These are phyloP conservation scores for Pseudocercospora musae DNA, from an alignment of 2,329 filamentous ascomycete genomes.

Conservation along the genomic window DNA sequence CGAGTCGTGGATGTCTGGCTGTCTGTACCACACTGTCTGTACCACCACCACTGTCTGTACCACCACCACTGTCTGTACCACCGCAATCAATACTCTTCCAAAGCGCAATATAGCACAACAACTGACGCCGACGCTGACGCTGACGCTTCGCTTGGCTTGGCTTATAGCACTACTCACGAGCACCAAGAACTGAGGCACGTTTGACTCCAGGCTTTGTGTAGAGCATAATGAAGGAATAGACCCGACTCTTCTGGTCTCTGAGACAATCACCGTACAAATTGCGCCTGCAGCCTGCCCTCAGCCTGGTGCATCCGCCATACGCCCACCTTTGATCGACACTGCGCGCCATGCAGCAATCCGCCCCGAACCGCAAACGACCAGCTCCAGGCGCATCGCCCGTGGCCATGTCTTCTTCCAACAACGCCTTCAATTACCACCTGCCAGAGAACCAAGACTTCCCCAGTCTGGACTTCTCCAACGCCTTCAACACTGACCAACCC, in stretches of 20 bases:
- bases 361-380: conserved; percentile 60
- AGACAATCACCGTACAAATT: not conserved
- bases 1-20: too few species aligned
- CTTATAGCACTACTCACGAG: too few species aligned
- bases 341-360: conserved; percentile 22
- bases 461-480: conserved; percentile 31
- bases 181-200: not conserved
- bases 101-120: not conserved
- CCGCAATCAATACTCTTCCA: not conserved
- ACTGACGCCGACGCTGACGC: too few species aligned
- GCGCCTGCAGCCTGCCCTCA: not conserved
- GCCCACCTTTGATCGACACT: not conserved
- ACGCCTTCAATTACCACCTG: conserved; percentile 40
- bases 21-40: too few species aligned
- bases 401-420: conserved; percentile 32
- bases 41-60: too few species aligned
- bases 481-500: conserved; percentile 29
- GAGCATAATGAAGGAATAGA: not conserved
- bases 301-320: not conserved
- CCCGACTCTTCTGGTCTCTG: not conserved
- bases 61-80: too few species aligned
- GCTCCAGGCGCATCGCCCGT: conserved; percentile 69
- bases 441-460: conserved; percentile 41
- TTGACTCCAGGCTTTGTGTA: not conserved
- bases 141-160: too few species aligned